Evolutionary conservation across 768 basidiomycete genomes (phyloP).

Genomic region (Kwoniella newhampshirensis): DNA sequence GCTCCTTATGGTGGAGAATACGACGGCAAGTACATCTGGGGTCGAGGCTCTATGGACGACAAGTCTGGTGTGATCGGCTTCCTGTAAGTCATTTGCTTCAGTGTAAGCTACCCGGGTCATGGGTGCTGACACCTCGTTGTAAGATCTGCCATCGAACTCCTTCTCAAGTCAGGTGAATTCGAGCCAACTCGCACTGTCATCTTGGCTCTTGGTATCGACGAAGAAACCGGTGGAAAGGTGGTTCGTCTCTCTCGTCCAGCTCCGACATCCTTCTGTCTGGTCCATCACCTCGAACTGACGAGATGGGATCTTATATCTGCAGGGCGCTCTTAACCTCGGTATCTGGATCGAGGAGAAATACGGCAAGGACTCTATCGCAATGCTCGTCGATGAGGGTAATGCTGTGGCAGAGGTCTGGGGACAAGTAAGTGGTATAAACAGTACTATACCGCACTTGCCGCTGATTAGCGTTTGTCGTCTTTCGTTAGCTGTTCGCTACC

Average conservation of each 20-base stretch:
- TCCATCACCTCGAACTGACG: neutral
- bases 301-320: neutral
- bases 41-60: conserved; percentile 48
- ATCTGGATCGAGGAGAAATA: conserved; percentile 43
- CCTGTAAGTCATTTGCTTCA: conserved; percentile 38
- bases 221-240: conserved; percentile 48
- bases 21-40: conserved; percentile 47
- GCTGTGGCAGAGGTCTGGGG: conserved; percentile 35
- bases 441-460: too few relatives aligned
- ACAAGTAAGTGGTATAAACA: conserved; percentile 24
- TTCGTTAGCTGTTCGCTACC: conserved; percentile 30
- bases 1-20: conserved; percentile 43
- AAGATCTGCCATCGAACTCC: conserved; percentile 46
- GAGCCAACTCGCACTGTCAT: conserved; percentile 41
- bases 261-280: neutral
- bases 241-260: conserved; percentile 44
- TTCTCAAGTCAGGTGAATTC: conserved; percentile 38
- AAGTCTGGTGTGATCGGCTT: conserved; percentile 49
- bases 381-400: conserved; percentile 49
- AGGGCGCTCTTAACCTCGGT: conserved; percentile 38
- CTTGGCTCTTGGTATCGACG: conserved; percentile 46
- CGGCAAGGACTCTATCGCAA: conserved; percentile 43
- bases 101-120: neutral
- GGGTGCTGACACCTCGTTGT: too few relatives aligned
- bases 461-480: too few relatives aligned